Evolutionary conservation across 805 yeast species (phyloP).

Genomic region (Scheffersomyces stipitis): DNA sequence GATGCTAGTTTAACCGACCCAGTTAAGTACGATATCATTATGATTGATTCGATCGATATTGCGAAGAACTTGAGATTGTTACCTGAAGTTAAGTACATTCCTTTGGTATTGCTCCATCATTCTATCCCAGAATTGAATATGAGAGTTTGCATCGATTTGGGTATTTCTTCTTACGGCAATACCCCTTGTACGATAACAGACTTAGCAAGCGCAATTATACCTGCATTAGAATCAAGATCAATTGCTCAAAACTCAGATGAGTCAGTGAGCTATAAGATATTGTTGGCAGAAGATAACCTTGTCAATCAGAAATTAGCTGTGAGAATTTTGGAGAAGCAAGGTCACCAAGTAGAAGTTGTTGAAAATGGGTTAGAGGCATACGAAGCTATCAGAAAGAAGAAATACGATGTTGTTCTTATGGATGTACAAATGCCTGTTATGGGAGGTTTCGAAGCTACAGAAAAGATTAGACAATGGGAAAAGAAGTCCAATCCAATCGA

Average conservation of each 20-base stretch:
- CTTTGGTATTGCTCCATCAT: constrained; percentile 75
- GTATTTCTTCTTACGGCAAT: constrained; percentile 85
- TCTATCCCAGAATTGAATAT: constrained; percentile 74
- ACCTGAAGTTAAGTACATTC: constrained; percentile 81
- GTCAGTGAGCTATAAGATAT: constrained; percentile 67
- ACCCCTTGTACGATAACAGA: constrained; percentile 84
- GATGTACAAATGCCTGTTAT: constrained; percentile 95
- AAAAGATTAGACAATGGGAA: constrained; percentile 85
- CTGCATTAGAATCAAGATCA: constrained; percentile 80
- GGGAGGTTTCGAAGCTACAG: constrained; percentile 94
- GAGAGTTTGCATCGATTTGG: constrained; percentile 80
- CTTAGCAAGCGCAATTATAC: constrained; percentile 77
- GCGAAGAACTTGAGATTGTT: constrained; percentile 67
- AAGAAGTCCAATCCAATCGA: constrained; percentile 71
- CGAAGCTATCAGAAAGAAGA: constrained; percentile 65
- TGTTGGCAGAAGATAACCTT: constrained; percentile 83
- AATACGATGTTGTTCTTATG: constrained; percentile 83
- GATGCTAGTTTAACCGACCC: constrained; percentile 59
- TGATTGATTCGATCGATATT: constrained; percentile 75
- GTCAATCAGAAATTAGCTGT: constrained; percentile 89
- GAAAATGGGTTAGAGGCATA: constrained; percentile 84
- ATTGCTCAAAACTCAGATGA: constrained; percentile 81
- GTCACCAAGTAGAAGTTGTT: constrained; percentile 80
- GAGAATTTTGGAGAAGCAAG: constrained; percentile 79
- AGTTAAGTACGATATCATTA: constrained; percentile 72